phyloP scores from a whole-genome alignment of 169 alveolate genomes.

The Babesia divergens region DNA sequence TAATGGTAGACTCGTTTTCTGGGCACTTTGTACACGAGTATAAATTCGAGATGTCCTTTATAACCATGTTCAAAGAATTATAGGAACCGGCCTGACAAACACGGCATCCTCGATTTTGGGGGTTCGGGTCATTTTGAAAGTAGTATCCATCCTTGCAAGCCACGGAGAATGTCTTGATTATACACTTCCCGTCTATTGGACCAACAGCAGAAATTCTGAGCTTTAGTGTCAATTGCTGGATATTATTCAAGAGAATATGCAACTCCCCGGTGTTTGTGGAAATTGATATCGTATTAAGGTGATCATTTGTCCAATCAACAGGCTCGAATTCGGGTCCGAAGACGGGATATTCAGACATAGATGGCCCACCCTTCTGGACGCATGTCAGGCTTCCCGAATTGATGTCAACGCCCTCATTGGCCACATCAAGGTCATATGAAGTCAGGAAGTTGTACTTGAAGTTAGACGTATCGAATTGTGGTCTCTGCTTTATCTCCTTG shows the following conservation, averaged over 20 bases:
- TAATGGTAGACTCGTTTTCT: slow-evolving; percentile 68
- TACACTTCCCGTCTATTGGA: slow-evolving; percentile 34
- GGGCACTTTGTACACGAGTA: slow-evolving; percentile 63
- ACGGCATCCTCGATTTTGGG: slow-evolving; percentile 64
- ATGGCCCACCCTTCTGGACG: neutral
- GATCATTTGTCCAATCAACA: neutral
- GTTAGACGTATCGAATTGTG: neutral
- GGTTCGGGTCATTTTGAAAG: slow-evolving; percentile 36
- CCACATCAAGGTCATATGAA: slow-evolving; percentile 40
- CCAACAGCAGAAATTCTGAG: slow-evolving; percentile 48
- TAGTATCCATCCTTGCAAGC: slow-evolving; percentile 48
- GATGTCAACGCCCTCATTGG: neutral
- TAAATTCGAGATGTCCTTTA: slow-evolving; percentile 25
- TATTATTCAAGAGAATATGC: neutral
- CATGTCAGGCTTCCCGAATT: neutral
- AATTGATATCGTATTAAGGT: neutral
- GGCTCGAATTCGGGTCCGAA: slow-evolving; percentile 12
- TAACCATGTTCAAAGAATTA: slow-evolving; percentile 66
- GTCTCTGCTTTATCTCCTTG: neutral
- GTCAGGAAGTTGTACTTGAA: slow-evolving; percentile 5
- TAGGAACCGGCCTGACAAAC: slow-evolving; percentile 75
- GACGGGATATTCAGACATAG: neutral
- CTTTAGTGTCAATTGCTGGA: neutral
- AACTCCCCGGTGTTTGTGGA: slow-evolving; percentile 11
- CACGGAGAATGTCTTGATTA: slow-evolving; percentile 5